Evolutionary conservation across 495 filamentous ascomycete genomes (phyloP).

Genomic region (Choiromyces venosus): DNA sequence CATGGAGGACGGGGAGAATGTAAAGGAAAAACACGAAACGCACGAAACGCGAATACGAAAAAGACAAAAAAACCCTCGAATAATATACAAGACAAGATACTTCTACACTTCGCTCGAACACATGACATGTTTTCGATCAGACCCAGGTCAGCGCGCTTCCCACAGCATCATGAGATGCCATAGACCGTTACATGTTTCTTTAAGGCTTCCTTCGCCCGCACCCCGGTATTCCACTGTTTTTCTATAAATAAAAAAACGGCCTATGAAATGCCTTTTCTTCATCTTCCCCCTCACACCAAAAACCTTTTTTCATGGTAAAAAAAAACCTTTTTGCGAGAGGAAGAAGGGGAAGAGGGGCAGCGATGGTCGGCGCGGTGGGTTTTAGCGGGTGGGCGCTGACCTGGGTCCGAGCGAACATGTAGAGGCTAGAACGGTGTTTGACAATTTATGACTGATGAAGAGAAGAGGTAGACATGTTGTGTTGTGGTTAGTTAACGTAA

Average conservation of each 20-base stretch:
- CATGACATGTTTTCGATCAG: neutral
- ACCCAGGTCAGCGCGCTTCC: conserved; percentile 2
- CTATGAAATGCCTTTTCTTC: neutral
- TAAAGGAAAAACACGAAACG: neutral
- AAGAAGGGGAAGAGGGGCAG: conserved; percentile 10
- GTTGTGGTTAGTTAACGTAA: neutral
- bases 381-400: conserved; percentile 22
- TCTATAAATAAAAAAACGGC: neutral
- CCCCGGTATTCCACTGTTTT: neutral
- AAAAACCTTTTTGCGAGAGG: neutral
- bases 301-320: neutral
- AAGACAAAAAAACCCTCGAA: neutral
- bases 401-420: conserved; percentile 40
- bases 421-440: conserved; percentile 30
- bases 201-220: neutral
- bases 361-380: conserved; percentile 1
- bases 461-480: neutral
- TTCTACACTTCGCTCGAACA: conserved; percentile 2
- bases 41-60: neutral
- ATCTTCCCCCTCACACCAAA: neutral
- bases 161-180: conserved; percentile 1
- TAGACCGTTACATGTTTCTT: neutral
- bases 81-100: neutral
- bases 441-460: neutral
- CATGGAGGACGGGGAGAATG: conserved; percentile 24